Evolutionary conservation across 2,329 filamentous ascomycete species (phyloP), one percentile per base, ranked within the genome.

Genomic region (Lachnellula arida): DNA sequence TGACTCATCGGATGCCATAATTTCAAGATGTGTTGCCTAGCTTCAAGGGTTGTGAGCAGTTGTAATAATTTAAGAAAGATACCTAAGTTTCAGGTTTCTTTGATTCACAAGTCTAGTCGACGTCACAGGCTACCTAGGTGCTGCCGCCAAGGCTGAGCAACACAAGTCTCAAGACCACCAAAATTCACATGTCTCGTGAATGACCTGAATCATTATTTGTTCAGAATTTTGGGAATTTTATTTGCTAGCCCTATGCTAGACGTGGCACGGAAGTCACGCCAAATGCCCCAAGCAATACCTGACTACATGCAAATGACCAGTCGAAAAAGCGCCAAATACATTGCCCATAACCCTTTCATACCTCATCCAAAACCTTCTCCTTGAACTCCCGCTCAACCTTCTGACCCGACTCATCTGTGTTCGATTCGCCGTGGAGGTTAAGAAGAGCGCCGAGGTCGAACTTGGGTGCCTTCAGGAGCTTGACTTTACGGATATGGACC

Each of bases 401-500:
- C 80, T 97, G 90, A 72, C 94, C 94, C 75, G 91, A 86, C 80
- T 99, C 94, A 75, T 97, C 92, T 70, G 90, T 92, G 73, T 85
- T 87, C 63, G 92, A 95, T 85, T 99, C 94, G 79, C 94, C 94
- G 82, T 99, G 94, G 71, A 99, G 88, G 77, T 88, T 88, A 78
- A 99, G 88, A 69, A 99, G 86, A 70, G 90, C 88, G 78, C 94
- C 94, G 67, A 99, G 88, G 75, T 99, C 94, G 82, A 99, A 97
- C 85, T 99, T 99, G 74, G 94, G 94, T 67, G 87, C 78, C 88
- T 99, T 99, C 70, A 99, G 84, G 70, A 99, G 89, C 88, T 99
- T 99, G 74, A 99, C 93, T 87, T 99, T 99, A 80, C 94, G 92
- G 79, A 99, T 96, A 84, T 99, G 94, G 73, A 97, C 92, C 92